Conservation (phyloP, 2,329 filamentous ascomycete species). For the Emmonsia crescens region DNA sequence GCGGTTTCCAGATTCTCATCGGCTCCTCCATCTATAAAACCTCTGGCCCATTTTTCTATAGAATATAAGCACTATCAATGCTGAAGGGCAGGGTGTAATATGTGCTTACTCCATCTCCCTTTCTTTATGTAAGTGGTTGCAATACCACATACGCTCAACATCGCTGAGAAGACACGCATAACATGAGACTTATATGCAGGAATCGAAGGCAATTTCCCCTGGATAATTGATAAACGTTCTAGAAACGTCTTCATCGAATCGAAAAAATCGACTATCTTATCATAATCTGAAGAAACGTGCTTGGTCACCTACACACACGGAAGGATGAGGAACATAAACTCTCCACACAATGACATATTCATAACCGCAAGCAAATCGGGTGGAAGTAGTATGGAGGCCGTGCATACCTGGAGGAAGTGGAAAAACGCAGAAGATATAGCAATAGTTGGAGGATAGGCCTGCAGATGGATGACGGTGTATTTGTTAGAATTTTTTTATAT, state of each 20-base stretch:
- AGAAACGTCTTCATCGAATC: not conserved
- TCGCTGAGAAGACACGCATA: not conserved
- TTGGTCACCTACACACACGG: not conserved
- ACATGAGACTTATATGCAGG: not conserved
- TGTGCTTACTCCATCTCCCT: not conserved
- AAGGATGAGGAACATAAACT: not conserved
- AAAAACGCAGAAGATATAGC: not conserved
- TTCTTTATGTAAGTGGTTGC: not conserved
- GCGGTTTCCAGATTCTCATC: not conserved
- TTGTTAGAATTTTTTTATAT: not conserved
- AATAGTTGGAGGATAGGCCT: not conserved
- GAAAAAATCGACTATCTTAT: not conserved
- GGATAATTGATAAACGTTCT: not conserved
- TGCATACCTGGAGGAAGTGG: not conserved
- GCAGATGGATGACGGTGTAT: not conserved
- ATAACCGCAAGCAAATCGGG: not conserved
- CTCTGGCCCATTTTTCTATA: not conserved
- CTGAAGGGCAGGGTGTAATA: not conserved
- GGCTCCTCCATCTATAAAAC: not conserved
- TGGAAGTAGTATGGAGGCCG: not conserved
- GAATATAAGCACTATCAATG: not conserved
- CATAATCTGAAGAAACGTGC: not conserved
- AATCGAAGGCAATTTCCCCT: not conserved
- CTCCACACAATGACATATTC: not conserved
- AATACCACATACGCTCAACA: not conserved